phyloP scores from a whole-genome alignment of 2,329 filamentous ascomycete species.

The Sarocladiaceae sp. region DNA sequence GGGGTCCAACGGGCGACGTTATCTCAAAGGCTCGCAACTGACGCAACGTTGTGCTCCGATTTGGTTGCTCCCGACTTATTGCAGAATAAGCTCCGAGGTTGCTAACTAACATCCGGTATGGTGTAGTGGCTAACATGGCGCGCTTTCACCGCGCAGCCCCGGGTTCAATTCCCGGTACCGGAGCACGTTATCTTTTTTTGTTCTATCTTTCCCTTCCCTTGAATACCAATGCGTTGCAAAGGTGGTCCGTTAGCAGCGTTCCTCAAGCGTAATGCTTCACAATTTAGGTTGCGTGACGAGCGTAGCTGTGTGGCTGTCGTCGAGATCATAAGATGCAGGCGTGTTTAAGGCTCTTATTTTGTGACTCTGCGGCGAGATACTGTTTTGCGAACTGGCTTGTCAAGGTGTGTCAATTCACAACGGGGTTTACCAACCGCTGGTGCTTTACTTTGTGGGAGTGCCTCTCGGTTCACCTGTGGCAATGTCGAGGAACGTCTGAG shows the following conservation, averaged over 20 bases:
- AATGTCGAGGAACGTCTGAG: slow-evolving; percentile 2
- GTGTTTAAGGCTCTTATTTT: slow-evolving; percentile 3
- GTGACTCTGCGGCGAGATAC: slow-evolving; percentile 1
- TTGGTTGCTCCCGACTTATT: neutral
- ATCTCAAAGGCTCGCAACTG: no score
- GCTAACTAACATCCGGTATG: slow-evolving; percentile 7
- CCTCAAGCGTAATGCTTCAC: slow-evolving; percentile 1
- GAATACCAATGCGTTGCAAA: neutral
- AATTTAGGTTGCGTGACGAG: slow-evolving; percentile 2
- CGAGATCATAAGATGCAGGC: slow-evolving; percentile 3
- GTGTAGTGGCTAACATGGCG: slow-evolving; percentile 9
- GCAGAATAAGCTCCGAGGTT: neutral
- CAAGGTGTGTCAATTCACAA: neutral
- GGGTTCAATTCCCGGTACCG: slow-evolving; percentile 11
- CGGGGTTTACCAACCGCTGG: neutral
- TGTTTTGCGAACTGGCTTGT: neutral
- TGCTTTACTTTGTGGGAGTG: neutral
- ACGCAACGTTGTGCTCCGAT: no score
- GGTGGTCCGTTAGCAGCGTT: slow-evolving; percentile 1
- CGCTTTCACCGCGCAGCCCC: slow-evolving; percentile 7
- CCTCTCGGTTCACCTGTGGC: slow-evolving; percentile 1
- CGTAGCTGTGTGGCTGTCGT: slow-evolving; percentile 4
- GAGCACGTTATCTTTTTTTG: slow-evolving; percentile 4
- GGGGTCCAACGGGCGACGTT: no score
- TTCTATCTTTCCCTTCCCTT: neutral